These are phyloP conservation scores for Mycena indigotica DNA, from an alignment of 768 basidiomycete species.

Conservation along the genomic window DNA sequence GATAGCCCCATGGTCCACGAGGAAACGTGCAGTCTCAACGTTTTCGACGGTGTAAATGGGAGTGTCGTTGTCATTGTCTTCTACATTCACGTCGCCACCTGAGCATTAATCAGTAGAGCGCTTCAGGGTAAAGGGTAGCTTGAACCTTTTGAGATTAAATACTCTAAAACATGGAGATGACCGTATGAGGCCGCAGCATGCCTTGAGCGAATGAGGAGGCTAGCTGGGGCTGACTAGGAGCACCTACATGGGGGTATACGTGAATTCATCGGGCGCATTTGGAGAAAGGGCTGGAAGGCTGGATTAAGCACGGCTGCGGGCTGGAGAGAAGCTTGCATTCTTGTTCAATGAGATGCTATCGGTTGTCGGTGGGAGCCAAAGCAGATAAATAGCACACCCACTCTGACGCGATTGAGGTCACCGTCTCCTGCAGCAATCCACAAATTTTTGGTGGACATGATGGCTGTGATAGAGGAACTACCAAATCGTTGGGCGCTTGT, in stretches of 20 bases:
- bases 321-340: constrained; percentile 46
- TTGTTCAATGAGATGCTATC: constrained; percentile 61
- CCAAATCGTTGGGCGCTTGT: neutral
- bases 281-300: constrained; percentile 57
- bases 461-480: neutral
- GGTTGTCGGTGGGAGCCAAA: constrained; percentile 7
- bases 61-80: constrained; percentile 87
- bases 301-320: constrained; percentile 35
- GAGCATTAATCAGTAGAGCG: too few species aligned
- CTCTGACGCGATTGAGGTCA: constrained; percentile 75
- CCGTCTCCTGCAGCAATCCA: constrained; percentile 95
- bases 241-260: constrained; percentile 80
- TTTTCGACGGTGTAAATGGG: constrained; percentile 90
- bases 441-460: constrained; percentile 58
- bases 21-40: constrained; percentile 72
- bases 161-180: constrained; percentile 73
- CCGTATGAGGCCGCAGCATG: constrained; percentile 95
- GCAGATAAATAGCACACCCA: constrained; percentile 33
- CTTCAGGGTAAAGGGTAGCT: constrained; percentile 10
- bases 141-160: constrained; percentile 73
- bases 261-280: constrained; percentile 68
- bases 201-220: constrained; percentile 42
- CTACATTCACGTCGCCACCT: constrained; percentile 88
- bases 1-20: constrained; percentile 77
- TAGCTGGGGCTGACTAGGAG: constrained; percentile 17